These are phyloP conservation scores for Fusarium sp. DNA, from an alignment of 2,329 filamentous ascomycete genomes.

Conservation along the genomic window DNA sequence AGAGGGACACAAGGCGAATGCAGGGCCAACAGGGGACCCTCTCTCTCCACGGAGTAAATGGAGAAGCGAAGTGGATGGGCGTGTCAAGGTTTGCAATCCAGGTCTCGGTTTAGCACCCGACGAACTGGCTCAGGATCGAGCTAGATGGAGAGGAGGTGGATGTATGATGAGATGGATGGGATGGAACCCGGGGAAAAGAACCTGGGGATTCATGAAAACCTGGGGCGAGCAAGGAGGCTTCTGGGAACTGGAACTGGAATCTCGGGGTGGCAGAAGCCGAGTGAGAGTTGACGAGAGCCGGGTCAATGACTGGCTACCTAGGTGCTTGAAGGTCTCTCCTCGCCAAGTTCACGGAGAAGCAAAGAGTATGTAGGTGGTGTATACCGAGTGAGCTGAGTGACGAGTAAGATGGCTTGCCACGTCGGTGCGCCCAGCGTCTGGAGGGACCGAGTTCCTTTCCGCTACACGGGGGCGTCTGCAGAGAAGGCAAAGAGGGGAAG, in stretches of 20 bases:
- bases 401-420: slow-evolving; percentile 30
- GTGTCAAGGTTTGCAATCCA: slow-evolving; percentile 30
- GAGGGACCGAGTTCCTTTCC: neutral
- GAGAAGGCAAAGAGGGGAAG: slow-evolving; percentile 35
- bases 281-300: slow-evolving; percentile 4
- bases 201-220: slow-evolving; percentile 12
- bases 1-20: slow-evolving; percentile 7
- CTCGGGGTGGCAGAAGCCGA: slow-evolving; percentile 34
- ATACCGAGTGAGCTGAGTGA: slow-evolving; percentile 20
- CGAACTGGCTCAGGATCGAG: slow-evolving; percentile 42
- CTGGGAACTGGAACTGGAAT: slow-evolving; percentile 7
- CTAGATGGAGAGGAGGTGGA: slow-evolving; percentile 28
- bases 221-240: slow-evolving; percentile 2
- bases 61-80: slow-evolving; percentile 28
- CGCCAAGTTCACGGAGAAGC: neutral
- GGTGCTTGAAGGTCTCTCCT: slow-evolving; percentile 4
- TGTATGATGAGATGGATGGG: slow-evolving; percentile 20
- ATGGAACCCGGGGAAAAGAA: slow-evolving; percentile 17
- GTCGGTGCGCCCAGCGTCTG: slow-evolving; percentile 14
- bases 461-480: slow-evolving; percentile 14
- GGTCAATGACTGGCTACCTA: neutral
- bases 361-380: neutral
- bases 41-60: slow-evolving; percentile 32
- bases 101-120: slow-evolving; percentile 35
- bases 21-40: slow-evolving; percentile 31